Evolutionary conservation across 2,329 filamentous ascomycete genomes (phyloP).

Genomic region (Phyllosticta capitalensis): DNA sequence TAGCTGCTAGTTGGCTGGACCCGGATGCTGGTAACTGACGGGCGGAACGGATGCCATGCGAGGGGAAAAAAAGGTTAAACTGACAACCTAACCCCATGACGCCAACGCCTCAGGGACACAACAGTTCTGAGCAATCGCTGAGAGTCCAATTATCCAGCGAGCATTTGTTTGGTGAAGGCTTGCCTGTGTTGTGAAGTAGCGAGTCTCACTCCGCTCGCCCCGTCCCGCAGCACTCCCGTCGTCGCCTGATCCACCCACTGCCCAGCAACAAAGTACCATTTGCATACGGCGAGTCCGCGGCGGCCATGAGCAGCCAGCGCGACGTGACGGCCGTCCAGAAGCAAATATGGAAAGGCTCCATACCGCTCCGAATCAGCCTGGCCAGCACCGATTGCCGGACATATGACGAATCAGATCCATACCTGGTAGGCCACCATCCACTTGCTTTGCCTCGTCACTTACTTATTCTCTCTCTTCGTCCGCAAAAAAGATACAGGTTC

Average conservation of each 20-base stretch:
- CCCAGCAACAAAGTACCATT: not conserved
- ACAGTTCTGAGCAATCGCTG: not conserved
- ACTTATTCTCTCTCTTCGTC: not conserved
- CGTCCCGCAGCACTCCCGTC: not conserved
- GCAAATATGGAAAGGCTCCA: constrained; percentile 48
- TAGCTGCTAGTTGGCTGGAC: not conserved
- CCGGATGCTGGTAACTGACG: not conserved
- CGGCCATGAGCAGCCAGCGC: constrained; percentile 16
- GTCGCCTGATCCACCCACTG: not conserved
- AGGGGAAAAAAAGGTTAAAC: not conserved
- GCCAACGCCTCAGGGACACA: not conserved
- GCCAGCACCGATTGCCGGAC: constrained; percentile 50
- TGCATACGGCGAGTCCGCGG: constrained; percentile 9
- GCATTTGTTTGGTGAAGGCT: not conserved
- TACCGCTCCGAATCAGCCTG: constrained; percentile 51
- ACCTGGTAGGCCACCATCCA: constrained; percentile 38
- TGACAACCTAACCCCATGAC: not conserved
- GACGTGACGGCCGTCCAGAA: constrained; percentile 35
- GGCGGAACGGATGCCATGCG: not conserved
- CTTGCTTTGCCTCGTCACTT: not conserved
- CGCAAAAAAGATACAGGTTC: constrained; percentile 45
- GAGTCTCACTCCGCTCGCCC: not conserved
- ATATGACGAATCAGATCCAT: constrained; percentile 51
- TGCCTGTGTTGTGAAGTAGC: not conserved
- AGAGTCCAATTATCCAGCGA: not conserved